Evolutionary conservation across 2,329 filamentous ascomycete species (phyloP).

Genomic region (Metarhizium album): DNA sequence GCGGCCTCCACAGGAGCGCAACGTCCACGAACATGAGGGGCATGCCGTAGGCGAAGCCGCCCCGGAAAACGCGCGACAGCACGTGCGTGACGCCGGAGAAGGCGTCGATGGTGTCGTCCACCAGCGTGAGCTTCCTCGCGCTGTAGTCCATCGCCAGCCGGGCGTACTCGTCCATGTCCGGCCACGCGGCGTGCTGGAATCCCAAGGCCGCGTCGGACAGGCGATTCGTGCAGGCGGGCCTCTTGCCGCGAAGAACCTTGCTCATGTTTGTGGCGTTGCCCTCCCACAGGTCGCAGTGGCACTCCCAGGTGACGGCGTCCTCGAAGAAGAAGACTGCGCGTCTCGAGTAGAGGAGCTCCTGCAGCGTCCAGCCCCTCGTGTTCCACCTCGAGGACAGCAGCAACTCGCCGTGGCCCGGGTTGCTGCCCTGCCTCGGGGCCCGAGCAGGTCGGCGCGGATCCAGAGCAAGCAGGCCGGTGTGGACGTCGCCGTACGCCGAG

Average conservation of each 20-base stretch:
- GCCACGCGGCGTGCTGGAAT: conserved; percentile 31
- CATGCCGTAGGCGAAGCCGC: conserved; percentile 35
- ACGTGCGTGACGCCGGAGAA: conserved; percentile 32
- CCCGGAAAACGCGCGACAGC: conserved; percentile 29
- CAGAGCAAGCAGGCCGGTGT: conserved; percentile 26
- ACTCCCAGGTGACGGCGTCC: conserved; percentile 33
- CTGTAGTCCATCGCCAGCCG: conserved; percentile 34
- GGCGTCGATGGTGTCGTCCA: conserved; percentile 31
- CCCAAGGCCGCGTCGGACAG: conserved; percentile 23
- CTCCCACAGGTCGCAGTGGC: conserved; percentile 34
- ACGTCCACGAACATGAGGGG: conserved; percentile 35
- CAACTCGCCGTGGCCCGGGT: conserved; percentile 26
- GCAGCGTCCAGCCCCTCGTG: conserved; percentile 31
- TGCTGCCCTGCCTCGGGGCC: conserved; percentile 14
- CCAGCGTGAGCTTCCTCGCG: conserved; percentile 25
- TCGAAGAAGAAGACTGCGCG: conserved; percentile 33
- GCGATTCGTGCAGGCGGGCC: conserved; percentile 21
- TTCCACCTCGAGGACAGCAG: conserved; percentile 29
- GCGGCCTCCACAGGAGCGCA: conserved; percentile 33
- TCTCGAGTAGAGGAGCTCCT: conserved; percentile 31
- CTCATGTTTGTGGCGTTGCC: conserved; percentile 20
- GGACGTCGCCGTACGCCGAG: conserved; percentile 28
- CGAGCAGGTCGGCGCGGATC: conserved; percentile 22
- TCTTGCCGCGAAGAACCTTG: conserved; percentile 21
- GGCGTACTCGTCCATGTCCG: conserved; percentile 34